These are phyloP conservation scores for Curvularia eragrostidis DNA, from an alignment of 2,329 filamentous ascomycete genomes.

Conservation along the genomic window DNA sequence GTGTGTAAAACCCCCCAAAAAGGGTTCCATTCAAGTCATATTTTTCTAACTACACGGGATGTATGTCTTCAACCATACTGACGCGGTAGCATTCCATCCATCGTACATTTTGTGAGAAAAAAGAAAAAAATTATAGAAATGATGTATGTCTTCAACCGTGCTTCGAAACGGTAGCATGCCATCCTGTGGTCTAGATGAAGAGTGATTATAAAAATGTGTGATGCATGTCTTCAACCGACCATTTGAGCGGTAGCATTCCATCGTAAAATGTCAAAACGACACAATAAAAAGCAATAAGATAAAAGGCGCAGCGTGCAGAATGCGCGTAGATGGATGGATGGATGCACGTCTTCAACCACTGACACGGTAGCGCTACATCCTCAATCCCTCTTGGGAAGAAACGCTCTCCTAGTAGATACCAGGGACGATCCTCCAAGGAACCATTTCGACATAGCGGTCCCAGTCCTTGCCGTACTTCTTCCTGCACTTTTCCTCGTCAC, in stretches of 20 bases:
- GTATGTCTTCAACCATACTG: constrained; percentile 36
- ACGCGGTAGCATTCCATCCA: constrained; percentile 37
- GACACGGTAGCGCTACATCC: constrained; percentile 38
- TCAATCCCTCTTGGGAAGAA: neutral
- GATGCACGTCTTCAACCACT: constrained; percentile 14
- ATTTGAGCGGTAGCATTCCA: constrained; percentile 27
- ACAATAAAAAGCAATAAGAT: neutral
- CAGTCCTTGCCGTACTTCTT: constrained; percentile 93
- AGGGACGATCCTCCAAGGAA: constrained; percentile 82
- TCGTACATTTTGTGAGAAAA: neutral
- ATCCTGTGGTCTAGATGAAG: neutral
- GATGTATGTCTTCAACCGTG: neutral
- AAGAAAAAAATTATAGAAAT: neutral
- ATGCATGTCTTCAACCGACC: constrained; percentile 37
- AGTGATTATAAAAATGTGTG: neutral
- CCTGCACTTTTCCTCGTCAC: constrained; percentile 90
- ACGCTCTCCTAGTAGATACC: constrained; percentile 71
- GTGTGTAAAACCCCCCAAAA: neutral
- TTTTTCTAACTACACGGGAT: constrained; percentile 6
- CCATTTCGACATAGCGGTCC: constrained; percentile 84
- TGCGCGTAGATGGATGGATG: neutral
- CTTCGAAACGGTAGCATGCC: neutral
- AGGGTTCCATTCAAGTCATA: neutral
- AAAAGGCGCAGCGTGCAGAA: neutral
- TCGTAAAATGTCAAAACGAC: neutral